Evolutionary conservation across 2,329 filamentous ascomycete genomes (phyloP), one percentile per base, ranked within the genome.

Genomic region (Microcera coccophila): DNA sequence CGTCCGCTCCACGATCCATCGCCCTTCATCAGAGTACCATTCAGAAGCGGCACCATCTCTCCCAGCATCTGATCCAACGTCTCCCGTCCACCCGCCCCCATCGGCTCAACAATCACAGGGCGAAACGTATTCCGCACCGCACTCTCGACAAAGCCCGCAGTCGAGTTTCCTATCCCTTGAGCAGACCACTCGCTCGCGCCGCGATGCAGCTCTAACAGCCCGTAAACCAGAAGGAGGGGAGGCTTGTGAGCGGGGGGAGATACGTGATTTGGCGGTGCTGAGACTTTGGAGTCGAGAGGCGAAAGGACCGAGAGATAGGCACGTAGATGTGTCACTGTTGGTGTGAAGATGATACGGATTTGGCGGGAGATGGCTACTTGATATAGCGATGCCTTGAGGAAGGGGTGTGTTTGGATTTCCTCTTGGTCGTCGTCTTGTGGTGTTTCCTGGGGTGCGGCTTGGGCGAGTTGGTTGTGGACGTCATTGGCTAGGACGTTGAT

Each of bases 261-360:
- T 28, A 34, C 48, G 38, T 49, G 31, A 14, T 48, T 48, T 11
- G 70, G 69, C 2, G 73, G 73, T 3, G 66, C 44, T 0, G 63
- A 47, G 1, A 70, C 54, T 14, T 53, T 62, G 8, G 69, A 68
- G 42, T 68, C 60, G 1, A 54, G 50, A 3, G 62, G 49, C 15
- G 66, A 66, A 45, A 79, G 75, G 39, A 79, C 73, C 32, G 84
- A 73, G 15, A 96, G 73, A 57, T 84, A 87, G 26, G 87, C 87
- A 41, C 88, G 83, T 5, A 95, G 76, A 62, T 82, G 82, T 17
- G 85, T 81, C 41, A 93, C 75, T 3, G 85, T 88, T 0, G 87
- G 81, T 41, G 81, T 78, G 65, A 94, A 96, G 26, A 79, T 69
- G 8, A 90, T 64, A 41, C 78, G 79, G 49, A 94, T 76, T 55